A percentile compares a stretch with the other conserved stretches of the same genome.
phyloP scores from a whole-genome alignment of 371 early-diverging fungal species.

The Gilbertella persicaria region DNA sequence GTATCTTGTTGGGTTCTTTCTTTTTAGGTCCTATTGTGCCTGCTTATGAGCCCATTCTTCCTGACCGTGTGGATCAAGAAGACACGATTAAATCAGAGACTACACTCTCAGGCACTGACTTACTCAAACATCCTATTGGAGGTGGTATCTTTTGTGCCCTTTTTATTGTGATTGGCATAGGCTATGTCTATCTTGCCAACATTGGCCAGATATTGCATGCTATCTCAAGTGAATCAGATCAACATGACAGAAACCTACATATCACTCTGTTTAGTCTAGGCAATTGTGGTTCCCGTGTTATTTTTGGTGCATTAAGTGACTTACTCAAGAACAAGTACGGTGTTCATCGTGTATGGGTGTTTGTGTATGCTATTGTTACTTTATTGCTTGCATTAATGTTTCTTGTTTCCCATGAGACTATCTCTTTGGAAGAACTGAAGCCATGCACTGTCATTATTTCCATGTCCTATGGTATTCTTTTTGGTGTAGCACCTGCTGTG shows the following conservation, averaged over 20 bases:
- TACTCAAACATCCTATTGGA: slow-evolving; percentile 39
- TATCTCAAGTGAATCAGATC: slow-evolving; percentile 17
- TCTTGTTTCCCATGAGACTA: slow-evolving; percentile 12
- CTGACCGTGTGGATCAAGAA: not conserved
- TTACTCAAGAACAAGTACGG: slow-evolving; percentile 35
- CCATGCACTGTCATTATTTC: slow-evolving; percentile 28
- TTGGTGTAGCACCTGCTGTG: slow-evolving; percentile 29
- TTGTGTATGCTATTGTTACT: slow-evolving; percentile 28
- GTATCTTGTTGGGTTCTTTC: slow-evolving; percentile 36
- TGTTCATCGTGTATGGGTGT: slow-evolving; percentile 45
- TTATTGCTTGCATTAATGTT: slow-evolving; percentile 23
- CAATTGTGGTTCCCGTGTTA: slow-evolving; percentile 47
- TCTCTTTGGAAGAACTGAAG: slow-evolving; percentile 7
- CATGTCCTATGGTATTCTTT: slow-evolving; percentile 28
- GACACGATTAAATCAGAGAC: not conserved
- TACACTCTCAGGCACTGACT: slow-evolving; percentile 24
- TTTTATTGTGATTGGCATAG: slow-evolving; percentile 43
- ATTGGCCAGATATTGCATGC: slow-evolving; percentile 40
- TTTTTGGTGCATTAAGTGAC: slow-evolving; percentile 47
- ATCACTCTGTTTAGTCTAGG: slow-evolving; percentile 47
- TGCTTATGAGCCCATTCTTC: slow-evolving; percentile 1
- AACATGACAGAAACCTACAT: slow-evolving; percentile 40
- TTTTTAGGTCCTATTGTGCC: slow-evolving; percentile 27
- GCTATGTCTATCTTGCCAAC: slow-evolving; percentile 47
- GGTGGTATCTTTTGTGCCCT: slow-evolving; percentile 35